Percentiles rank a stretch among this genome's conserved stretches.
Evolutionary conservation across 208 protist species (phyloP).

Genomic region (Trypanosoma conorhini): DNA sequence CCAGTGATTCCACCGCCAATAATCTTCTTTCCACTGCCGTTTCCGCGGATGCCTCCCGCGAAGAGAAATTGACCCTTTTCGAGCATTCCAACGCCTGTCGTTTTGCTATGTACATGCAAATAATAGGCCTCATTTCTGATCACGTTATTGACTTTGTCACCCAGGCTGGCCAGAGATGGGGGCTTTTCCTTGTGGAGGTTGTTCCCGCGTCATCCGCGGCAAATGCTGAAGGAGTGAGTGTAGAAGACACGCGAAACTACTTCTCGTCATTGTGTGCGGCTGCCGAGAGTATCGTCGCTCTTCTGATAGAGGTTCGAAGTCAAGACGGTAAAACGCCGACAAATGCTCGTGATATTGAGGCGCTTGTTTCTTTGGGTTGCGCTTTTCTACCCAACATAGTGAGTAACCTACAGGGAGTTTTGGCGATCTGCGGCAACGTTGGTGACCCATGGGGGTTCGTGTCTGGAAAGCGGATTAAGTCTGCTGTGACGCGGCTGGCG

Average conservation of each 20-base stretch:
- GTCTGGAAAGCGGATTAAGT: conserved; percentile 38
- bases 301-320: conserved; percentile 33
- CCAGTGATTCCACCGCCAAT: conserved; percentile 66
- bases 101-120: conserved; percentile 40
- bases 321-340: conserved; percentile 17
- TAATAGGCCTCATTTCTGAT: conserved; percentile 47
- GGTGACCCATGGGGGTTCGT: conserved; percentile 21
- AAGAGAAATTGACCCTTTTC: conserved; percentile 40
- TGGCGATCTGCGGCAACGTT: conserved; percentile 12
- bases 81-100: conserved; percentile 30
- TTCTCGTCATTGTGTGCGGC: conserved; percentile 17
- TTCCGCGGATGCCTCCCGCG: conserved; percentile 16
- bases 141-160: conserved; percentile 46
- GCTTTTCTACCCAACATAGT: conserved; percentile 21
- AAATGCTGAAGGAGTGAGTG: not conserved
- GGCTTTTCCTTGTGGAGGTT: conserved; percentile 42
- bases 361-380: conserved; percentile 13
- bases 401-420: conserved; percentile 16
- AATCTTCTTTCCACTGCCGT: conserved; percentile 48
- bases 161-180: conserved; percentile 54
- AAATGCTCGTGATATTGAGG: conserved; percentile 31
- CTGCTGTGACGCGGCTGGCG: conserved; percentile 44
- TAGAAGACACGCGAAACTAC: conserved; percentile 20
- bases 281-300: conserved; percentile 22
- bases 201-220: conserved; percentile 16